Base-by-base conservation (phyloP, 2,329 filamentous ascomycete genomes). In the Pyrenophora graminea region DNA sequence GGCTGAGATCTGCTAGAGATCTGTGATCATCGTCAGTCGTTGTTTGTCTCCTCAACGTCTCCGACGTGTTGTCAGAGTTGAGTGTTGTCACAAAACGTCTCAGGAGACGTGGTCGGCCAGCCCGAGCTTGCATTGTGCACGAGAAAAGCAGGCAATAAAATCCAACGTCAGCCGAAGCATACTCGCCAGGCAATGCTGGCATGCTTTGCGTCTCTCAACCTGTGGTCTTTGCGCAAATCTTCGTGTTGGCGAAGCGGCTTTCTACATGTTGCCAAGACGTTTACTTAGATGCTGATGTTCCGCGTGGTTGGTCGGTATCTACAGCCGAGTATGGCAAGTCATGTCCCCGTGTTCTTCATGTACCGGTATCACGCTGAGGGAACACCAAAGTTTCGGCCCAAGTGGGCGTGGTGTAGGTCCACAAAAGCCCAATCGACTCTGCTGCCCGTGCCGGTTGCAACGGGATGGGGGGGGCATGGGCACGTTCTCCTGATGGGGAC, bases 51-150 rank as follows among this genome's bases (percentile, higher is more conserved):
- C 30, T 27, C 23, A 9, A 39, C 23, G n/a, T 36, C n/a, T 19
- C 43, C 39, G 38, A 48, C 31, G 21, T 39, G 49, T 52, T 48
- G 39, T 39, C 30, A 23, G 23, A 36, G 40, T 42, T 17, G 49
- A 21, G 23, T 31, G 40, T 42, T 17, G 49, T 21, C 32, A 46
- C 44, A 23, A 23, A 36, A 32, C 44, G 44, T 39, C 25, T 39
- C 23, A 38, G 34, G 37, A 39, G 30, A 15, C 15, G 15, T 15
- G 15, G 39, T 37, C 33, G 45, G 49, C n/a, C 39, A 34, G 30
- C 30, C n/a, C 27, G 9, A 9, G 27, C 27, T 30, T 13, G 27
- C 27, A 30, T 30, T 13, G 8, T 25, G 27, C 27, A 13, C 27
- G 9, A 30, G 9, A 30, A 30, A 30, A 30, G 27, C 27, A 30